Evolutionary conservation across 169 alveolate genomes (phyloP).

Genomic region (Eimeria acervulina): DNA sequence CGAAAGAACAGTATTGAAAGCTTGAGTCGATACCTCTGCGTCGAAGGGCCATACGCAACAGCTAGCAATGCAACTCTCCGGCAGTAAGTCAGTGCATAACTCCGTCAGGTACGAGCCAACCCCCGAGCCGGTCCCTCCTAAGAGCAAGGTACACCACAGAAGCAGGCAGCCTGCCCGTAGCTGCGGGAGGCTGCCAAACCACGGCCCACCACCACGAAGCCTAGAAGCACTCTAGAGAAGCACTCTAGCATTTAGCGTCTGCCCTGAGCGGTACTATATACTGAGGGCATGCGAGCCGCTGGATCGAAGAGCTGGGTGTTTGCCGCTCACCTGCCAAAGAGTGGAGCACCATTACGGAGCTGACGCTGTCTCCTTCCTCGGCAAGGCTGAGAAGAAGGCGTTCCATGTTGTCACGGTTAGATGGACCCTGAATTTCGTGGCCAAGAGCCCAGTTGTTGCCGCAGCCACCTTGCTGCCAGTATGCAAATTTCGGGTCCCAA

Average conservation of each 20-base stretch:
- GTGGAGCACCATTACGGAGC: conserved; percentile 50
- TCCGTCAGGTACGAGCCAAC: conserved; percentile 70
- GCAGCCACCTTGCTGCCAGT: conserved; percentile 78
- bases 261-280: neutral
- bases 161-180: neutral
- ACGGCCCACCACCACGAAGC: neutral
- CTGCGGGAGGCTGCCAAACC: neutral
- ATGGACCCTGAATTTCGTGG: conserved; percentile 70
- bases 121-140: conserved; percentile 75
- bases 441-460: conserved; percentile 77
- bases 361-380: conserved; percentile 58
- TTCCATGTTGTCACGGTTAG: conserved; percentile 41
- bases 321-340: conserved; percentile 66
- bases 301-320: neutral
- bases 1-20: conserved; percentile 53
- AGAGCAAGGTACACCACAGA: neutral
- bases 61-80: conserved; percentile 59
- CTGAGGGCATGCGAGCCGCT: neutral
- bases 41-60: conserved; percentile 78
- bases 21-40: conserved; percentile 66
- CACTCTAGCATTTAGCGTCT: conserved; percentile 9
- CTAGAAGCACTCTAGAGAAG: too few species aligned
- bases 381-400: conserved; percentile 51
- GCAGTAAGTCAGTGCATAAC: conserved; percentile 60
- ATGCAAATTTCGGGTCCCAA: conserved; percentile 65